These are phyloP conservation scores for Ophiostoma montium DNA, from an alignment of 2,329 filamentous ascomycete genomes.

Conservation along the genomic window DNA sequence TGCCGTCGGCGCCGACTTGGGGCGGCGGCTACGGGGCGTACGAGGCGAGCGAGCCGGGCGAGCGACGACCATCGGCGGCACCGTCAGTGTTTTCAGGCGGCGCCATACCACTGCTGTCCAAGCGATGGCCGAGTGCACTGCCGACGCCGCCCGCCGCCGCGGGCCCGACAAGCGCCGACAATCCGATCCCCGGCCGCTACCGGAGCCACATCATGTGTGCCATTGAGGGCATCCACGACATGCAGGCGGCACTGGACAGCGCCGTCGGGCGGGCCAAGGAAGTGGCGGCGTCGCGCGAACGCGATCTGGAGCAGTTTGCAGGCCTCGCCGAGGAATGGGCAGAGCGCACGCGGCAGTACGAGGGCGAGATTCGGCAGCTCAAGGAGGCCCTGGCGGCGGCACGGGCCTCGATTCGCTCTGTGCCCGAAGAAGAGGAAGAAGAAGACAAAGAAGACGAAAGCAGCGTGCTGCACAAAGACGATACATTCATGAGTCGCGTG, in stretches of 20 bases:
- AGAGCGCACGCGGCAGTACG: conserved; percentile 24
- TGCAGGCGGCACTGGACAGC: conserved; percentile 15
- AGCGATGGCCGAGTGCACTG: neutral
- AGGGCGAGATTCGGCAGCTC: conserved; percentile 25
- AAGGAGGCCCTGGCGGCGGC: conserved; percentile 20
- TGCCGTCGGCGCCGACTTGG: neutral
- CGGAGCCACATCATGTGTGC: conserved; percentile 27
- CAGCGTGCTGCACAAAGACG: neutral
- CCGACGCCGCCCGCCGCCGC: neutral
- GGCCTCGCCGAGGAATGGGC: conserved; percentile 25
- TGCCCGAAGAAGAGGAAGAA: neutral
- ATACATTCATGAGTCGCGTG: neutral
- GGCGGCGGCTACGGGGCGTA: neutral
- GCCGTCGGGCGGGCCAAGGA: conserved; percentile 18
- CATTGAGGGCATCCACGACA: conserved; percentile 22
- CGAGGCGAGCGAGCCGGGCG: neutral
- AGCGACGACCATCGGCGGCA: neutral
- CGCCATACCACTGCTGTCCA: neutral
- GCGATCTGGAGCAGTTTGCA: conserved; percentile 23
- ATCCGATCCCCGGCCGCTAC: conserved; percentile 26
- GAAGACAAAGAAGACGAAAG: neutral
- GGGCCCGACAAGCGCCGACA: neutral
- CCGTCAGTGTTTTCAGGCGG: neutral
- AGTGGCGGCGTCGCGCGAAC: conserved; percentile 17
- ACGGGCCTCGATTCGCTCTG: conserved; percentile 8